Percentiles rank a stretch among this genome's conserved stretches.
phyloP scores from a whole-genome alignment of 2,329 filamentous ascomycete species.

The Aspergillus ruber region DNA sequence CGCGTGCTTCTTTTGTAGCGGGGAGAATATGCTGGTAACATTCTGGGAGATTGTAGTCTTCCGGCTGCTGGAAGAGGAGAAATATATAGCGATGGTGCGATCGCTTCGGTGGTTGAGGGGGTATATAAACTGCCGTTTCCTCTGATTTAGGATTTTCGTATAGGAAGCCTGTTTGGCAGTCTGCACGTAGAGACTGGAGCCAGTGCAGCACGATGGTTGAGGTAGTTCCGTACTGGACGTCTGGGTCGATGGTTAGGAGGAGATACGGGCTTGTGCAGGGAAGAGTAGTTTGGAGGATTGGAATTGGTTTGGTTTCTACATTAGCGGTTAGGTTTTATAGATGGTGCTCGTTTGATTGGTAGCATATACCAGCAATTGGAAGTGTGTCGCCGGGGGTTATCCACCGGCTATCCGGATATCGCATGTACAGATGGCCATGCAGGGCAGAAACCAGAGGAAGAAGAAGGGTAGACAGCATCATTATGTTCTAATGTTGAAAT shows the following conservation, averaged over 20 bases:
- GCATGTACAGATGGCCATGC: slow-evolving; percentile 7
- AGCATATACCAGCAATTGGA: slow-evolving; percentile 3
- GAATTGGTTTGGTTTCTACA: slow-evolving; percentile 5
- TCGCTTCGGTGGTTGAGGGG: slow-evolving; percentile 21
- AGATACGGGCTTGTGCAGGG: slow-evolving; percentile 11
- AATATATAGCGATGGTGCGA: slow-evolving; percentile 26
- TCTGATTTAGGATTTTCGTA: slow-evolving; percentile 1
- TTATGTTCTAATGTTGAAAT: too few relatives aligned
- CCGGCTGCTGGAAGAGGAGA: slow-evolving; percentile 22
- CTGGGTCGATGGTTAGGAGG: slow-evolving; percentile 20
- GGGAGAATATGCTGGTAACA: slow-evolving; percentile 29
- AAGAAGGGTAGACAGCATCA: not conserved
- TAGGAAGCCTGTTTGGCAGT: slow-evolving; percentile 3
- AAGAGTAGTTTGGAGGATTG: slow-evolving; percentile 14
- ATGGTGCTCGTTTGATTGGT: not conserved
- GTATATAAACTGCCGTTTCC: slow-evolving; percentile 18
- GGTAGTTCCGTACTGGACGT: slow-evolving; percentile 9
- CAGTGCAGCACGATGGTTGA: slow-evolving; percentile 20
- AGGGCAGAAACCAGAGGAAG: not conserved
- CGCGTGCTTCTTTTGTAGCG: slow-evolving; percentile 14
- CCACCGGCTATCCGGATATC: slow-evolving; percentile 13
- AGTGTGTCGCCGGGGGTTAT: slow-evolving; percentile 13
- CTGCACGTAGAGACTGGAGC: slow-evolving; percentile 17
- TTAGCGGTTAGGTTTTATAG: too few relatives aligned
- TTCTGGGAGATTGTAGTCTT: slow-evolving; percentile 20